Conservation (phyloP, 1,284 basidiomycete genomes). For the Baeospora myosura region DNA sequence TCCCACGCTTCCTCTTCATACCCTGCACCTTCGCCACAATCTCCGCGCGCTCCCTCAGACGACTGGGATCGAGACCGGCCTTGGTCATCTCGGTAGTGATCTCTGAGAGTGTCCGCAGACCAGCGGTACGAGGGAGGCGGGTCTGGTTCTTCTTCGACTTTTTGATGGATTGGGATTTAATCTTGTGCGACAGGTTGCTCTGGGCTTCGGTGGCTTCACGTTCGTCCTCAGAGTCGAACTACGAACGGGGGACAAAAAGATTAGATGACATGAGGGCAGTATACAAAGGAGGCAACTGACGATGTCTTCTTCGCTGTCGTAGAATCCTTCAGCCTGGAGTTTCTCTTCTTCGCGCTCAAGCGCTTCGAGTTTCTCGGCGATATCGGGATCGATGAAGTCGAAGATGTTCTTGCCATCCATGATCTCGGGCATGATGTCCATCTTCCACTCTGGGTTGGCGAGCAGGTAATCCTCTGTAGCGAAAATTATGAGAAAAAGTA, state of each 20-base stretch:
- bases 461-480: slow-evolving; percentile 74
- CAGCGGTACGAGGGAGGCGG: slow-evolving; percentile 80
- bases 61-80: slow-evolving; percentile 85
- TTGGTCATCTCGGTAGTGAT: slow-evolving; percentile 77
- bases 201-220: slow-evolving; percentile 69
- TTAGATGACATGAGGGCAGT: slow-evolving; percentile 7
- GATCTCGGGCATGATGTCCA: slow-evolving; percentile 93
- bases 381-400: slow-evolving; percentile 99
- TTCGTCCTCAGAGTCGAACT: slow-evolving; percentile 92
- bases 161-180: slow-evolving; percentile 74
- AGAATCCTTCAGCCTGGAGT: slow-evolving; percentile 91
- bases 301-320: slow-evolving; percentile 83
- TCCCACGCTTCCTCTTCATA: slow-evolving; percentile 61
- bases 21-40: slow-evolving; percentile 76
- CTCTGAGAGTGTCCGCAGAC: slow-evolving; percentile 81
- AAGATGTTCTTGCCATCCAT: slow-evolving; percentile 98
- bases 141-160: slow-evolving; percentile 85
- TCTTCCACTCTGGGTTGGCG: slow-evolving; percentile 90
- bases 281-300: slow-evolving; percentile 32
- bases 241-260: slow-evolving; percentile 1
- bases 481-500: slow-evolving; percentile 11
- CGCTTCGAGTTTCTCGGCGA: slow-evolving; percentile 92
- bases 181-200: slow-evolving; percentile 65
- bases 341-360: slow-evolving; percentile 96
- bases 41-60: slow-evolving; percentile 82